Base-by-base conservation (phyloP, 2,329 filamentous ascomycete genomes). In the Penicillium sp. region DNA sequence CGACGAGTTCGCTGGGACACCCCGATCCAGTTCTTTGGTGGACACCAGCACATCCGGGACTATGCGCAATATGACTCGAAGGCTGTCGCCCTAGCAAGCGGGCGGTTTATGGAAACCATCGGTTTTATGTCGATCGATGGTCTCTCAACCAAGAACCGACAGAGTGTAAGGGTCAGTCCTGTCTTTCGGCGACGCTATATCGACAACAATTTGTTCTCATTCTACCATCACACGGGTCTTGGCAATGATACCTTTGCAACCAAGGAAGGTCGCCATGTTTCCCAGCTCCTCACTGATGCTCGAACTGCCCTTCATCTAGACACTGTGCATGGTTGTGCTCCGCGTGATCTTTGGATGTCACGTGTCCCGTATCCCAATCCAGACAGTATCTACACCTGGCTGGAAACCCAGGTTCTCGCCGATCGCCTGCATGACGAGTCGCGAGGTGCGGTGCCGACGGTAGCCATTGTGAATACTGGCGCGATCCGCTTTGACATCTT, bases 401-500 rank as follows among this genome's bases (percentile, higher is more conserved):
- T 98, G 8, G 79, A 84, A 47, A 72, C 82, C 4, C 66, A 85
- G 38, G 78, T 95, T 0, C 70, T 96, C 1, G 85, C 87, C 0
- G 76, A 76, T 29, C 67, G 82, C 2, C 66, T 88, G 20, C 66
- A 68, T 39, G 79, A 78, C 38, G 57, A 75, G 27, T 66, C 72
- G 20, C 73, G 82, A 3, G 69, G 73, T 15, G 72, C 80, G 39
- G 72, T 75, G 27, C 74, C 87, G 7, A 52, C 57, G 3, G 67
- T 96, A 8, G 80, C 82, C 18, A 77, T 96, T 34, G 73, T 85
- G 39, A 98, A 98, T 64, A 95, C 86, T 0, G 92, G 92, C 16
- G 85, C 85, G 3, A 80, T 98, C 49, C 84, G 92, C 30, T 98
- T 96, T 62, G 92, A 98, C 61, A 85, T 98, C 44, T 94, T 95